phyloP scores from a whole-genome alignment of 257 asterid species.

The Marsdenia floribunda region DNA sequence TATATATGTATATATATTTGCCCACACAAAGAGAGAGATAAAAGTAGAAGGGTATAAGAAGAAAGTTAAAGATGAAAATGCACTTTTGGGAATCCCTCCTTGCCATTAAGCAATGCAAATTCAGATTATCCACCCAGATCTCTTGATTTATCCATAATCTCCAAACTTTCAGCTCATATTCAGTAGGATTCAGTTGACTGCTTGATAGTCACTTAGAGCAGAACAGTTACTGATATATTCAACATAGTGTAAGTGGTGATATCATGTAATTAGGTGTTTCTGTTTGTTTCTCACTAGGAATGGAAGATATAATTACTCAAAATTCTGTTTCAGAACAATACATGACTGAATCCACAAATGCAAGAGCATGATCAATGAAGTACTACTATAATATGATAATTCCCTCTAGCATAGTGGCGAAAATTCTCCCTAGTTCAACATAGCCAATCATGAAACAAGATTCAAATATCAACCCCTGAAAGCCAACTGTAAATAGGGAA shows the following conservation, averaged over 20 bases:
- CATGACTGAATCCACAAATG: not conserved
- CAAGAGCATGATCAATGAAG: not conserved
- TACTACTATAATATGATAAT: not conserved
- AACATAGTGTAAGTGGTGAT: not conserved
- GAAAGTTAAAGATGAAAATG: not conserved
- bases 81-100: not conserved
- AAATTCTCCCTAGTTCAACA: conserved; percentile 1
- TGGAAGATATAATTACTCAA: not conserved
- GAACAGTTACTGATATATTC: not conserved
- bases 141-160: not conserved
- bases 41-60: not conserved
- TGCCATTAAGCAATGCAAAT: not conserved
- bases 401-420: not conserved
- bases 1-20: not conserved
- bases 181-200: not conserved
- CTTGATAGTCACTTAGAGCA: not conserved
- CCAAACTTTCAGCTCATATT: not conserved
- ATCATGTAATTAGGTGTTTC: not conserved
- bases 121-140: not conserved
- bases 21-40: not conserved
- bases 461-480: not conserved
- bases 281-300: not conserved
- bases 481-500: conserved; percentile 5
- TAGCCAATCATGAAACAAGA: not conserved
- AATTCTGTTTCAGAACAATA: not conserved